Evolutionary conservation across 257 asterid genomes (phyloP), one percentile per base, ranked within the genome.

Genomic region (Solanum paucissectum): DNA sequence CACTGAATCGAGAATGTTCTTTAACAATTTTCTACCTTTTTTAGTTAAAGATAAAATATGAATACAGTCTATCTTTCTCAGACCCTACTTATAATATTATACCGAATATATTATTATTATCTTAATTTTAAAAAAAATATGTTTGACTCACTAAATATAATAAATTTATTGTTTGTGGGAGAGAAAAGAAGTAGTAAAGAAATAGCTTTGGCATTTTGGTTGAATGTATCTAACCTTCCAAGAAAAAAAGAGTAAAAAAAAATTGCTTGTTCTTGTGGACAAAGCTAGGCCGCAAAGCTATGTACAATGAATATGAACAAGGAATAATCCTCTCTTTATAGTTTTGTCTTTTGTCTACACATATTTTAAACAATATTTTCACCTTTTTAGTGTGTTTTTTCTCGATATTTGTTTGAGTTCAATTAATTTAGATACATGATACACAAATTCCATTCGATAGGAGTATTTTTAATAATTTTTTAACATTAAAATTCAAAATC

Each of bases 1-100:
- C 1, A 4, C 3, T n/a, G 18, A 5, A 12, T 11, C 0, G 1
- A n/a, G 4, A 0, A 0, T 25, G 1, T 4, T n/a, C 2, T 8
- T n/a, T 4, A 23, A 23, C 6, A 9, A 23, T 10, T 11, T 9
- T 60, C 0, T 25, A 64, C 0, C 8, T 64, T 11, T 1, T 11
- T 1, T 6, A 11, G 1, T 1, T 25, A 64, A 12, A 3, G 14
- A 25, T n/a, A 64, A 64, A 62, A 3, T 64, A 10, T 23, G 0
- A 2, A n/a, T 64, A 0, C 4, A n/a, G 0, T n/a, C 0, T 10
- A 64, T 4, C 1, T 1, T n/a, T 64, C 0, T 27, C 9, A 27
- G 4, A 66, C 20, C 2, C 12, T 1, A 12, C 2, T 68, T 16
- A 33, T 25, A 25, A 5, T 25, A 11, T 5, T 11, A 66, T 0